phyloP scores from a whole-genome alignment of 805 yeast species.

The Zygoascus tannicola region DNA sequence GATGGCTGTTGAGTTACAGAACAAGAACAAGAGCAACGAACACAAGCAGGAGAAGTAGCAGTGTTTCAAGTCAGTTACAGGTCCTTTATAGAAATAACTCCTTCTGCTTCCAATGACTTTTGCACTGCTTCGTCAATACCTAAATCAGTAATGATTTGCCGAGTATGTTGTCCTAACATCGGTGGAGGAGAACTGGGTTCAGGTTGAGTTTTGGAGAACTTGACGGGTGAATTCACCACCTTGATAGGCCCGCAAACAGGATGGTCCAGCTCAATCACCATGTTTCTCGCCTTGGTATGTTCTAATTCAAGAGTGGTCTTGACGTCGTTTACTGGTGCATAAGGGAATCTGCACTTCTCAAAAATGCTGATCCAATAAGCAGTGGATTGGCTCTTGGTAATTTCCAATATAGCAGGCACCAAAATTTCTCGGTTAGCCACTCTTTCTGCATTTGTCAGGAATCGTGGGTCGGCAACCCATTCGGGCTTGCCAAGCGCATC shows the following conservation, averaged over 20 bases:
- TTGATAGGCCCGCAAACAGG: constrained; percentile 29
- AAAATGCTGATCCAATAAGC: constrained; percentile 30
- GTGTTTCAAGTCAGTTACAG: background rate
- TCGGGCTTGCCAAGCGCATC: constrained; percentile 29
- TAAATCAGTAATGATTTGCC: constrained; percentile 23
- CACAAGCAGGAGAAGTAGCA: background rate
- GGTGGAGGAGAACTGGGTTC: constrained; percentile 30
- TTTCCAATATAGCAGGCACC: constrained; percentile 25
- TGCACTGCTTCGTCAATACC: constrained; percentile 12
- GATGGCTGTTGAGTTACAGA: background rate
- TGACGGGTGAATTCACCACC: constrained; percentile 33
- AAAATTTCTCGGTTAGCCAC: constrained; percentile 28
- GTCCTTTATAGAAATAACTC: constrained; percentile 14
- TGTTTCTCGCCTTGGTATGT: constrained; percentile 31
- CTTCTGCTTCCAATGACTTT: constrained; percentile 10
- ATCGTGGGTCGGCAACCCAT: constrained; percentile 30
- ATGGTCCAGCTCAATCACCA: constrained; percentile 31
- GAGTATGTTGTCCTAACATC: constrained; percentile 32
- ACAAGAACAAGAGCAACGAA: background rate
- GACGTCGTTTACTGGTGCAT: constrained; percentile 34
- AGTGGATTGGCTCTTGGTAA: constrained; percentile 26
- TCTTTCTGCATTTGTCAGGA: constrained; percentile 29
- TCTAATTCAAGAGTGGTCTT: constrained; percentile 29
- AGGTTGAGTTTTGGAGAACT: constrained; percentile 31
- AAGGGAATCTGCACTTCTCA: constrained; percentile 29